Percentiles rank a stretch among this genome's conserved stretches.
Conservation (phyloP, 75 land plant genomes). For the Sequoia sempervirens region DNA sequence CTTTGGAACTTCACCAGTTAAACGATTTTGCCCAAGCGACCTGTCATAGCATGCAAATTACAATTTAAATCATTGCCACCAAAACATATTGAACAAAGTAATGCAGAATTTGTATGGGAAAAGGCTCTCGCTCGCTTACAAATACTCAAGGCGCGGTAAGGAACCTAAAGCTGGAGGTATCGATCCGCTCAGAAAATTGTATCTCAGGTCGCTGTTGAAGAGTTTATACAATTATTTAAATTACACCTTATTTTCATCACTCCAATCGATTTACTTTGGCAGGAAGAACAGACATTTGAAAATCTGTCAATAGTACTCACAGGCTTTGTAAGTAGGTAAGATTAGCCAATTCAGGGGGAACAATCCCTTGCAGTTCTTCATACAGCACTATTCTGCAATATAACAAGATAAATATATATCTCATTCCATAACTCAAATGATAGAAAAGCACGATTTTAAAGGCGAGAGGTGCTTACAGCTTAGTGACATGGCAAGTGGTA, state of each 20-base stretch:
- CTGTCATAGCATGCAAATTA: conserved; percentile 22
- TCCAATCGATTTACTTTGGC: not conserved
- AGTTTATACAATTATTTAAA: not conserved
- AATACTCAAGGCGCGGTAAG: not conserved
- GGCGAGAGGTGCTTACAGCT: not conserved
- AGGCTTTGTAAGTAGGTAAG: not conserved
- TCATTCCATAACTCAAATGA: not conserved
- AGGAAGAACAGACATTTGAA: not conserved
- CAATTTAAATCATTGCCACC: not conserved
- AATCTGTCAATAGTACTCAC: not conserved
- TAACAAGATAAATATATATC: not conserved
- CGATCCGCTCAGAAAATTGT: not conserved
- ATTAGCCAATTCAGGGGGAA: conserved; percentile 2
- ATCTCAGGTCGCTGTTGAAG: not conserved
- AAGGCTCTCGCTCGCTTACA: not conserved
- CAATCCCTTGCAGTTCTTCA: not conserved
- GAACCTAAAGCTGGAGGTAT: not conserved
- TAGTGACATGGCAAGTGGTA: conserved; percentile 3
- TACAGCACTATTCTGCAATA: not conserved
- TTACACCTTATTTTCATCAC: not conserved
- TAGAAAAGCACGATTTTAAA: not conserved
- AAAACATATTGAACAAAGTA: not conserved
- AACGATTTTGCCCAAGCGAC: conserved; percentile 49
- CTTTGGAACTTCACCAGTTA: conserved; percentile 56
- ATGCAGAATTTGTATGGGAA: not conserved